Evolutionary conservation across 345 rosid species (phyloP), one percentile per base, ranked within the genome.

Genomic region (Euphorbia pulcherrima): DNA sequence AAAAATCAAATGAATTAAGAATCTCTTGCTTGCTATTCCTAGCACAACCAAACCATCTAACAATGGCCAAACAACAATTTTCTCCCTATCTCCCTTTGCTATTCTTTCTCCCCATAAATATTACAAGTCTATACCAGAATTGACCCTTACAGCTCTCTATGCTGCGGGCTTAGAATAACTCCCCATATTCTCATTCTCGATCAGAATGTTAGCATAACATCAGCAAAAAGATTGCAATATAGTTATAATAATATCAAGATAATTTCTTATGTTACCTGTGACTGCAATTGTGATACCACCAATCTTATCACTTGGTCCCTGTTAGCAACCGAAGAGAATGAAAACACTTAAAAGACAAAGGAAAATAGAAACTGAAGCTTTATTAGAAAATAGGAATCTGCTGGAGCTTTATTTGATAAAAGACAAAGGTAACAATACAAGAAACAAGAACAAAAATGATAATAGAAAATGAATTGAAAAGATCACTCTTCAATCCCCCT

Each of bases 301-400:
- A 82, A 21, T 82, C 86, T 86, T 35, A 94, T 84, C 91, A 88
- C 88, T 82, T 88, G 90, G 68, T 94, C n/a, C n/a, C n/a, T n/a
- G n/a, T n/a, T n/a, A n/a, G n/a, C n/a, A n/a, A n/a, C n/a, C n/a
- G n/a, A n/a, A n/a, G n/a, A n/a, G n/a, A n/a, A n/a, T n/a, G n/a
- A n/a, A n/a, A n/a, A n/a, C n/a, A n/a, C n/a, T n/a, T n/a, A n/a
- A n/a, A n/a, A n/a, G n/a, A n/a, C n/a, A n/a, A n/a, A n/a, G n/a
- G n/a, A n/a, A n/a, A n/a, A n/a, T n/a, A n/a, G n/a, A n/a, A n/a
- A n/a, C n/a, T n/a, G n/a, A n/a, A n/a, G n/a, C n/a, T n/a, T n/a
- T n/a, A n/a, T n/a, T n/a, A n/a, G n/a, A n/a, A n/a, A n/a, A n/a
- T n/a, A n/a, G n/a, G n/a, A n/a, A n/a, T n/a, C n/a, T n/a, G n/a